These are phyloP conservation scores for Somion occarium DNA, from an alignment of 1,284 basidiomycete genomes.

Conservation along the genomic window DNA sequence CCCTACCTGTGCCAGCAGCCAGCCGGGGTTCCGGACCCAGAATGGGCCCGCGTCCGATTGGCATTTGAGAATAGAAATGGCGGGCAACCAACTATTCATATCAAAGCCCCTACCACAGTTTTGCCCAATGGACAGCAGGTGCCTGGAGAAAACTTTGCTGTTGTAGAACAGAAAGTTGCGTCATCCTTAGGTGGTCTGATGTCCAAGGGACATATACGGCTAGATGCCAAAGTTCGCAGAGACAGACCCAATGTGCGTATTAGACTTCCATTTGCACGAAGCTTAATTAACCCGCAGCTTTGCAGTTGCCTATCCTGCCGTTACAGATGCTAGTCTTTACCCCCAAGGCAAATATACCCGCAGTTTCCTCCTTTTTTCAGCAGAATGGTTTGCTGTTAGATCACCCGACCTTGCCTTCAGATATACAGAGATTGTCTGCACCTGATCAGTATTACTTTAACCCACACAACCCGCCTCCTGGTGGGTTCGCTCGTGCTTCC, in stretches of 20 bases:
- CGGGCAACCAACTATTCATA: slow-evolving; percentile 76
- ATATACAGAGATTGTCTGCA: slow-evolving; percentile 52
- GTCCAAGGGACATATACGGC: slow-evolving; percentile 74
- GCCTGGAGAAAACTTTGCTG: slow-evolving; percentile 69
- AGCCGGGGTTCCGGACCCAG: slow-evolving; percentile 33
- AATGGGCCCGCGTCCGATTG: slow-evolving; percentile 77
- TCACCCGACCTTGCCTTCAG: slow-evolving; percentile 65
- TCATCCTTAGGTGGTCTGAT: slow-evolving; percentile 77
- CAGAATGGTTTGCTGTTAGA: slow-evolving; percentile 71
- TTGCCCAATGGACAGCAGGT: slow-evolving; percentile 45
- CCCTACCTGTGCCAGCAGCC: slow-evolving; percentile 54
- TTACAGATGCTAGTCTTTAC: slow-evolving; percentile 89
- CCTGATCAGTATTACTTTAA: slow-evolving; percentile 70
- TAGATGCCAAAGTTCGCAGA: slow-evolving; percentile 77
- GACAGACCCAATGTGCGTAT: slow-evolving; percentile 58
- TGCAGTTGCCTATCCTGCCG: slow-evolving; percentile 72
- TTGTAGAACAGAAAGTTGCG: slow-evolving; percentile 81
- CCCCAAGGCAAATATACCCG: slow-evolving; percentile 83
- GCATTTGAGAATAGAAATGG: slow-evolving; percentile 61
- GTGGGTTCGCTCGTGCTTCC: slow-evolving; percentile 50
- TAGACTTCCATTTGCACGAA: slow-evolving; percentile 5
- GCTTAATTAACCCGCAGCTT: slow-evolving; percentile 9
- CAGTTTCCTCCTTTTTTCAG: slow-evolving; percentile 74
- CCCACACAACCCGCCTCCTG: slow-evolving; percentile 80
- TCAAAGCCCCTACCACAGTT: slow-evolving; percentile 60